Evolutionary conservation across 805 yeast species (phyloP).

Genomic region (Ogataea corticis): DNA sequence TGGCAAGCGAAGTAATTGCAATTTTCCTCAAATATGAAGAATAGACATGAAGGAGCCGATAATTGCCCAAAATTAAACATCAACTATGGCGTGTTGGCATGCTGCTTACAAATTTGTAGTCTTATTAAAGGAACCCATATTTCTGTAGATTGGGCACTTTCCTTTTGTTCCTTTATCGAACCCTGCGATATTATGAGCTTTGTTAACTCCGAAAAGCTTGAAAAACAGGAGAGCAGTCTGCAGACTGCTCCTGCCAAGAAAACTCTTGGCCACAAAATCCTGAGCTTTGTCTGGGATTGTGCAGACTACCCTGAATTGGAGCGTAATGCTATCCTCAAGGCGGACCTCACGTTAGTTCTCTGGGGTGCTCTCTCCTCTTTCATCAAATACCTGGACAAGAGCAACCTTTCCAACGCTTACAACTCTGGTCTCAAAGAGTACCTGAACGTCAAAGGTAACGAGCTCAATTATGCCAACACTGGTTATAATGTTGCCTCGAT

Average conservation of each 20-base stretch:
- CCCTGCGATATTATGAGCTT: background rate
- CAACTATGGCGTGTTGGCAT: too few relatives aligned
- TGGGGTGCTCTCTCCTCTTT: constrained; percentile 34
- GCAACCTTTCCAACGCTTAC: constrained; percentile 62
- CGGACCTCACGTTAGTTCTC: constrained; percentile 32
- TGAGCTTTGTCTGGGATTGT: constrained; percentile 18
- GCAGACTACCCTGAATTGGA: constrained; percentile 35
- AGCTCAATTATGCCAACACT: constrained; percentile 57
- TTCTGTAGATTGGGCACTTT: too few relatives aligned
- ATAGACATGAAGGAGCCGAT: background rate
- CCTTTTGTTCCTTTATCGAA: too few relatives aligned
- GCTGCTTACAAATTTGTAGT: too few relatives aligned
- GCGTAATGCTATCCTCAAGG: constrained; percentile 33
- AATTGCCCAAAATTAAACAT: background rate
- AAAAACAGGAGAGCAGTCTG: too few relatives aligned
- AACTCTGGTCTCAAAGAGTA: constrained; percentile 60
- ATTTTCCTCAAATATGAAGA: background rate
- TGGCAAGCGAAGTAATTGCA: background rate
- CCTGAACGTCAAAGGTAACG: constrained; percentile 57
- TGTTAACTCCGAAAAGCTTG: background rate
- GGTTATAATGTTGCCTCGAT: constrained; percentile 59
- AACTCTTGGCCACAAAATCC: constrained; percentile 2
- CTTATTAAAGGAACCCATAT: too few relatives aligned
- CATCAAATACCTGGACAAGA: constrained; percentile 58
- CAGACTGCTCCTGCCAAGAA: background rate